Conservation (phyloP, 1,284 basidiomycete genomes). For the Melampsora larici-populina region DNA sequence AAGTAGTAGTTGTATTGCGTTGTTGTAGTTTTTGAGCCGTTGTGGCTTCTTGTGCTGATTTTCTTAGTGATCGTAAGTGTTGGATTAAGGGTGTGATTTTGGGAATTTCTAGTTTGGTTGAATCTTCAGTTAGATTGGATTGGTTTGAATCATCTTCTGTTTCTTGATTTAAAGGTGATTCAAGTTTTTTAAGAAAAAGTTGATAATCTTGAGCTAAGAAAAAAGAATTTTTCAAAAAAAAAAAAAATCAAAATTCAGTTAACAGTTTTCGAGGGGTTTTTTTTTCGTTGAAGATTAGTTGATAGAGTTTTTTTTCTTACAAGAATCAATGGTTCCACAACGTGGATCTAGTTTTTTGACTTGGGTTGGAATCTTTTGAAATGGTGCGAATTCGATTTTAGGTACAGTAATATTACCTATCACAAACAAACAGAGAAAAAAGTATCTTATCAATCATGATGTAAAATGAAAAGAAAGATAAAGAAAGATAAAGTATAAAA, state of each 20-base stretch:
- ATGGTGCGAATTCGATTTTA: slow-evolving; percentile 89
- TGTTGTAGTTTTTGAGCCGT: slow-evolving; percentile 17
- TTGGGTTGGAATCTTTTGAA: slow-evolving; percentile 74
- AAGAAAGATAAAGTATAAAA: neutral
- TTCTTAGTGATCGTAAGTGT: slow-evolving; percentile 64
- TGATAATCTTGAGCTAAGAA: slow-evolving; percentile 70
- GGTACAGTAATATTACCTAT: slow-evolving; percentile 76
- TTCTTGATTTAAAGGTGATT: slow-evolving; percentile 46
- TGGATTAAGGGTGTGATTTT: slow-evolving; percentile 83
- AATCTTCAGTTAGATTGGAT: slow-evolving; percentile 60
- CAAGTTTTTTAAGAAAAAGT: slow-evolving; percentile 68
- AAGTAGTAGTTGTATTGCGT: neutral
- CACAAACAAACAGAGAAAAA: neutral
- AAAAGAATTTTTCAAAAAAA: neutral
- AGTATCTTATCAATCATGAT: neutral
- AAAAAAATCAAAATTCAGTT: neutral
- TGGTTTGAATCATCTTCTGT: neutral
- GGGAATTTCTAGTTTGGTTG: slow-evolving; percentile 62
- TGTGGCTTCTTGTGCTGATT: slow-evolving; percentile 22
- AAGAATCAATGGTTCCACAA: slow-evolving; percentile 72
- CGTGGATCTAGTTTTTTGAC: slow-evolving; percentile 69
- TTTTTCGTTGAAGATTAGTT: too few species aligned
- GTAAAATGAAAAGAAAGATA: neutral
- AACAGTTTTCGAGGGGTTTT: neutral
- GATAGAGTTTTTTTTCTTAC: too few species aligned